Conservation (phyloP, 176 grass and related monocot species). For the Musa schizocarpa region DNA sequence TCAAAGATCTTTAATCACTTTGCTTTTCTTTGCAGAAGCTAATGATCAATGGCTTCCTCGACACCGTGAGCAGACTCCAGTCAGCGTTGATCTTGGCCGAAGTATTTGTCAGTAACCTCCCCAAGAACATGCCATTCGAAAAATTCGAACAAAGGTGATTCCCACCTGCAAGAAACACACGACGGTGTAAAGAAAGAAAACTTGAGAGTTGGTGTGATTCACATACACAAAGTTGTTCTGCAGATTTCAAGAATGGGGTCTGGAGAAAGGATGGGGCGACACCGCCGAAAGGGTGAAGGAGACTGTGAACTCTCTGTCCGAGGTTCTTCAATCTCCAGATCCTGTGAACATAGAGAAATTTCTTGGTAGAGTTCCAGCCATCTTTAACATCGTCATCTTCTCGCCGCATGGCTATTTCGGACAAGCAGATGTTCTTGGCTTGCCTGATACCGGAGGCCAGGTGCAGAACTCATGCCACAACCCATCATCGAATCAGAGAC, state of each 20-base stretch:
- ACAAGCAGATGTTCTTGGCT: conserved; percentile 89
- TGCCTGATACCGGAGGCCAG: conserved; percentile 97
- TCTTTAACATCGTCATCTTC: conserved; percentile 75
- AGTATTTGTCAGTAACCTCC: conserved; percentile 51
- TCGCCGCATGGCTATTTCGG: conserved; percentile 96
- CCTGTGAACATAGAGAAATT: conserved; percentile 86
- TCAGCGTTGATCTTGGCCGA: conserved; percentile 78
- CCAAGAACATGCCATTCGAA: conserved; percentile 55
- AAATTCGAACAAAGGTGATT: conserved; percentile 82
- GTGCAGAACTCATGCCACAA: conserved; percentile 6
- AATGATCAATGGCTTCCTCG: conserved; percentile 63
- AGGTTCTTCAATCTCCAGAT: conserved; percentile 93
- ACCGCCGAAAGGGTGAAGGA: conserved; percentile 72
- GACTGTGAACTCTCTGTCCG: conserved; percentile 70
- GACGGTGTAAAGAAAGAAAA: background rate
- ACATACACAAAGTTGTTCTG: background rate
- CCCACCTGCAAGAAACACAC: background rate
- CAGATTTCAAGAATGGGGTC: conserved; percentile 95
- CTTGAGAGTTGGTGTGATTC: too few species aligned
- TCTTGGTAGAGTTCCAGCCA: conserved; percentile 63
- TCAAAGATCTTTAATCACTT: background rate
- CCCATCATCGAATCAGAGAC: background rate
- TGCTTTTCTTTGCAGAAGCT: conserved; percentile 47
- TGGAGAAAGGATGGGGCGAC: conserved; percentile 98
- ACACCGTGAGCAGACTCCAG: conserved; percentile 82